These are phyloP conservation scores for Fusarium beomiforme DNA, from an alignment of 2,329 filamentous ascomycete species.

Conservation along the genomic window DNA sequence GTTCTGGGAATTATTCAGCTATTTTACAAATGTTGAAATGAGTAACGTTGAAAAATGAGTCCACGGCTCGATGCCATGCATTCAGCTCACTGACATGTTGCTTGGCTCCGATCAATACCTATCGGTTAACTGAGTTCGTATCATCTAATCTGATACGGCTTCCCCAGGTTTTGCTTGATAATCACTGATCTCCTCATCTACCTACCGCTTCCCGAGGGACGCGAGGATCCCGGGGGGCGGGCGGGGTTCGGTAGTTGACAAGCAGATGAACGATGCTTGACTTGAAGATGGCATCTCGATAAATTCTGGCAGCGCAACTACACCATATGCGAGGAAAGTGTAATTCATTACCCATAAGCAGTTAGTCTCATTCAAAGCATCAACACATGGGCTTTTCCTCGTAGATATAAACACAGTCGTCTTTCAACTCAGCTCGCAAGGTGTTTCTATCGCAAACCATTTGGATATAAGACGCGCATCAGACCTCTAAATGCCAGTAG, in stretches of 20 bases:
- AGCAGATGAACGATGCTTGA: neutral
- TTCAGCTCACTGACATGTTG: neutral
- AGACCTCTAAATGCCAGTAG: neutral
- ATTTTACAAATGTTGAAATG: neutral
- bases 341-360: neutral
- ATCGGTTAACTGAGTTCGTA: neutral
- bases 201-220: neutral
- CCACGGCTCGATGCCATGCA: neutral
- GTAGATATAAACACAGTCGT: neutral
- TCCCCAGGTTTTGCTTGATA: neutral
- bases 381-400: neutral
- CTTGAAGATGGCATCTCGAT: neutral
- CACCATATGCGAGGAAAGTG: neutral
- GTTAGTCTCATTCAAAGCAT: neutral
- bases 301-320: neutral
- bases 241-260: neutral
- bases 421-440: neutral
- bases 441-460: neutral
- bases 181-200: neutral
- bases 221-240: neutral
- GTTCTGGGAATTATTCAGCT: slow-evolving; percentile 1
- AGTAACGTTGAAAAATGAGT: neutral
- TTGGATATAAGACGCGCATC: accelerated
- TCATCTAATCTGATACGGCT: neutral
- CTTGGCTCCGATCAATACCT: neutral